Evolutionary conservation across 179 eudicot genomes (phyloP).

Genomic region (Spergularia azorica): DNA sequence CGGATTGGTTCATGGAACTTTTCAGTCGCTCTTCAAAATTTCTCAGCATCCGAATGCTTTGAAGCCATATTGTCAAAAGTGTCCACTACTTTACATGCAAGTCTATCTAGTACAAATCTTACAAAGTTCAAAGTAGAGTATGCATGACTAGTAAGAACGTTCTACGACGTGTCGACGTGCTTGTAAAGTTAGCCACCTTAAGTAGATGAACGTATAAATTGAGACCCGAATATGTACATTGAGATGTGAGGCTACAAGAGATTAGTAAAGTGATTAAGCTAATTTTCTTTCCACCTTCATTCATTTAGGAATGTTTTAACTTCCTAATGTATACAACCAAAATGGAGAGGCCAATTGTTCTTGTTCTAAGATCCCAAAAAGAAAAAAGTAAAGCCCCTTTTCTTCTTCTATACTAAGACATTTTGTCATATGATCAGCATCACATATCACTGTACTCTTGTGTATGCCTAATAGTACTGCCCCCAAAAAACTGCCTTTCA

Average conservation of each 20-base stretch:
- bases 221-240: conserved; percentile 14
- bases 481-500: conserved; percentile 18
- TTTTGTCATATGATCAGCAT: conserved; percentile 32
- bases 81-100: neutral
- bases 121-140: neutral
- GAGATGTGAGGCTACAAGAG: neutral
- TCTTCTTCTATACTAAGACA: conserved; percentile 30
- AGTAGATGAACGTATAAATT: no score
- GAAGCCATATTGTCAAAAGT: neutral
- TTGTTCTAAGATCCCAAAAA: conserved; percentile 18
- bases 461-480: conserved; percentile 17
- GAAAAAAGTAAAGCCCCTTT: conserved; percentile 25
- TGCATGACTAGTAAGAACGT: neutral
- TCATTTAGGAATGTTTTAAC: conserved; percentile 17
- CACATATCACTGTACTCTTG: conserved; percentile 40
- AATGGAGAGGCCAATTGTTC: conserved; percentile 27
- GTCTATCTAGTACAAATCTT: neutral
- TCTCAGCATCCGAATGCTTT: neutral
- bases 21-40: no score
- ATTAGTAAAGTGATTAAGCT: neutral
- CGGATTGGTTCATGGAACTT: no score
- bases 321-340: conserved; percentile 36
- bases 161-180: no score
- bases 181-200: no score
- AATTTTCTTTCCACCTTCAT: conserved; percentile 19